Base-by-base conservation (phyloP, 768 basidiomycete species). In the Nidularia pulvinata region DNA sequence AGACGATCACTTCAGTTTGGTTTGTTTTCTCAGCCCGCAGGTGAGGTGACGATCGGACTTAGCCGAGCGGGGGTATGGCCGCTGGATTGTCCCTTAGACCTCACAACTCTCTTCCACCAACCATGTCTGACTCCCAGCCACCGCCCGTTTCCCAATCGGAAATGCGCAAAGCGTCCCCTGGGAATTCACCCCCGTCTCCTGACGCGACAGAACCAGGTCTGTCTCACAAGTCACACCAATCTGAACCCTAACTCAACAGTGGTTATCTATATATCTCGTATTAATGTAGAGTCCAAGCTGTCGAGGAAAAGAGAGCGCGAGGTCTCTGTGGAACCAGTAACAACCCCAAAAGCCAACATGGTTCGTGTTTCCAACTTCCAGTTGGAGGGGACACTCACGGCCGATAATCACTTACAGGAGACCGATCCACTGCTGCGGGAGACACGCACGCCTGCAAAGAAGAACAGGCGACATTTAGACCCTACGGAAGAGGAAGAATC, bases 251-350 rank as follows among this genome's bases (percentile, higher is more conserved):
- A 46, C 48, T 51, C 51, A 47, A 16, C 50, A 59, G 52, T 63
- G 58, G 58, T 53, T 46, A 52, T 42, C 57, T 45, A 49, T 50
- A 48, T 51, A 55, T 57, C 42, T 44, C 45, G 44, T 53, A 54
- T 34, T 57, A 52, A 50, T 51, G 46, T 57, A 78, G 80, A 79
- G 49, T 66, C 76, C 59, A 83, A 75, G 56, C 66, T 74, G 46
- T 83, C 88, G 22, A 80, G 80, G 66, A 93, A 93, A 69, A 79
- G 90, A 57, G 89, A 90, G 67, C 76, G 90, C 35, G 89, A 91
- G 68, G 82, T 86, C 22, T 93, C 90, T 30, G 69, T 88, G 34
- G 90, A 93, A 67, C 88, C 89, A 54, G 73, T 66, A 54, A 75
- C 77, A 44, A 76, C 80, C 2, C 79, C 83, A 43, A 76, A 72